phyloP scores from a whole-genome alignment of 306 rosid genomes.

The Amphicarpaea edgeworthii region DNA sequence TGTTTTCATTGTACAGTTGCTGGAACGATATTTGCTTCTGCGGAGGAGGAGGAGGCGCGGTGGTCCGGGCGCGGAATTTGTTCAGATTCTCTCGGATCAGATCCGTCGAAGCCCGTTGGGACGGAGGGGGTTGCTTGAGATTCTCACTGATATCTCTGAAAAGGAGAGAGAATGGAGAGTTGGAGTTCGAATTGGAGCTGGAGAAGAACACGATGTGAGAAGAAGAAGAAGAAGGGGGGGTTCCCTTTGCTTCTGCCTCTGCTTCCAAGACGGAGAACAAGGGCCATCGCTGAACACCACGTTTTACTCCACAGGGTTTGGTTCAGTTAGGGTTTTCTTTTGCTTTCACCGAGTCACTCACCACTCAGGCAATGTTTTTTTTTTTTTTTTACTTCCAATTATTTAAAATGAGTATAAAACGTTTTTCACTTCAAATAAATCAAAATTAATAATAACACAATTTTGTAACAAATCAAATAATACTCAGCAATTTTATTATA shows the following conservation, averaged over 20 bases:
- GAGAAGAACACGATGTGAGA: constrained; percentile 53
- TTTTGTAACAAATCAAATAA: no score
- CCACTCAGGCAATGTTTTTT: no score
- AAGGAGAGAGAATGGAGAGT: constrained; percentile 43
- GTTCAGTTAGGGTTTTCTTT: no score
- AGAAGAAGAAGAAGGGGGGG: constrained; percentile 8
- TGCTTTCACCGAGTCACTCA: no score
- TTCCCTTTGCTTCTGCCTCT: constrained; percentile 37
- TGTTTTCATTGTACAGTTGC: constrained; percentile 37
- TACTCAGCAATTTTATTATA: no score
- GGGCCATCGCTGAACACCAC: constrained; percentile 41
- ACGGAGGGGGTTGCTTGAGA: constrained; percentile 43
- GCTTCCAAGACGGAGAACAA: constrained; percentile 56
- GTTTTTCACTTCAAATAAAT: no score
- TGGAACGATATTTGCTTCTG: constrained; percentile 45
- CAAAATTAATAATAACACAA: no score
- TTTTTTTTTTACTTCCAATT: no score
- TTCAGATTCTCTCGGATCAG: constrained; percentile 59
- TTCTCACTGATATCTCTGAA: constrained; percentile 52
- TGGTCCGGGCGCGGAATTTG: constrained; percentile 42
- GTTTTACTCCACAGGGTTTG: no score
- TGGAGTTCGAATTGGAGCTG: constrained; percentile 44
- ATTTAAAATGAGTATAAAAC: no score
- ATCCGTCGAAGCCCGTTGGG: neutral
- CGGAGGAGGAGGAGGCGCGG: constrained; percentile 13